Evolutionary conservation across 352 stramenopile species (phyloP).

Genomic region (Globisporangium viniferum): DNA sequence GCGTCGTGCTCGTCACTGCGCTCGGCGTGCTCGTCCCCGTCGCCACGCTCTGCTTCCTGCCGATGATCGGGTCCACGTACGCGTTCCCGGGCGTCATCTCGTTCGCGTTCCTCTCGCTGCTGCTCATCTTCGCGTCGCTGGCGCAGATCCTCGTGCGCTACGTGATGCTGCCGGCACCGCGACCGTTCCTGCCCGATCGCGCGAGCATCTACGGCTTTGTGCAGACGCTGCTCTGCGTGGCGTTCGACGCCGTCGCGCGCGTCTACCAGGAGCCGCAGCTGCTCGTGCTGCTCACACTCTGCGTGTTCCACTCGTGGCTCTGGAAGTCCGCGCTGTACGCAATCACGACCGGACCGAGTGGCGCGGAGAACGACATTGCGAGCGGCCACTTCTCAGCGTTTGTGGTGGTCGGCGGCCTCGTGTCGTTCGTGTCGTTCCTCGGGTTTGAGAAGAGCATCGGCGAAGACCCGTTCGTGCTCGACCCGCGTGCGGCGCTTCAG

Average conservation of each 20-base stretch:
- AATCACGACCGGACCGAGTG: conserved; percentile 3
- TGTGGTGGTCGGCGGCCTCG: conserved; percentile 30
- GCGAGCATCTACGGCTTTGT: conserved; percentile 25
- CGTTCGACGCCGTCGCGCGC: conserved; percentile 28
- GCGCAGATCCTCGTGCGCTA: conserved; percentile 39
- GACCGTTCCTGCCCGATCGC: conserved; percentile 21
- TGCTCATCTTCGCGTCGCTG: conserved; percentile 24
- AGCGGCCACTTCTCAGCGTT: conserved; percentile 30
- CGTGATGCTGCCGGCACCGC: conserved; percentile 37
- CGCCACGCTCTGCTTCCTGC: conserved; percentile 25
- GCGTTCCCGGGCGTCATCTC: conserved; percentile 24
- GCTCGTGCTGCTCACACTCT: conserved; percentile 36
- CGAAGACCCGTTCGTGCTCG: conserved; percentile 49
- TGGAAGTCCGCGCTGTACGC: conserved; percentile 33
- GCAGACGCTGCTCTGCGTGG: conserved; percentile 34
- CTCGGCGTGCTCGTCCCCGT: conserved; percentile 22
- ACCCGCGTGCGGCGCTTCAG: conserved; percentile 37
- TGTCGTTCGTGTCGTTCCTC: conserved; percentile 46
- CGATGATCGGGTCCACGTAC: conserved; percentile 28
- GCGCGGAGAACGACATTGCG: background rate
- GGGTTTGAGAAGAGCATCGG: conserved; percentile 36
- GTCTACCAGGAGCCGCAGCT: conserved; percentile 46
- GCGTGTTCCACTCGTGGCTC: conserved; percentile 42
- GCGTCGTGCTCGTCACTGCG: conserved; percentile 33
- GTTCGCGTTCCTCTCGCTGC: conserved; percentile 22